These are phyloP conservation scores for Cymbopogon flexuosus DNA, from an alignment of 202 grass and related monocot genomes.

Conservation along the genomic window DNA sequence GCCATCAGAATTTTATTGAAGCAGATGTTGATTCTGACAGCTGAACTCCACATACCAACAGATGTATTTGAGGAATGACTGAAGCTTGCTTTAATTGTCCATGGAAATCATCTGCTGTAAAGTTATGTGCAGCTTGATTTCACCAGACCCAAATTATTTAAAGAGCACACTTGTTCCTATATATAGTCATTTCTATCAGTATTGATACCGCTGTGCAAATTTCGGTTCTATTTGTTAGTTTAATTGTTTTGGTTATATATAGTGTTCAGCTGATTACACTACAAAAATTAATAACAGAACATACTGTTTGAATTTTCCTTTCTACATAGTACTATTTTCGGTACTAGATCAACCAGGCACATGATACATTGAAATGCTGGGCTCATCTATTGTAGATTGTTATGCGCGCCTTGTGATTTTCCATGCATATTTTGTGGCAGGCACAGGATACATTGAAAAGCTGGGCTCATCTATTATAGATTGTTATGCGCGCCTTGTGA, in stretches of 20 bases:
- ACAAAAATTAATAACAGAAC: neutral
- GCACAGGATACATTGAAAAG: neutral
- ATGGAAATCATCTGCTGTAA: constrained; percentile 6
- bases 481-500: neutral
- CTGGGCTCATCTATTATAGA: neutral
- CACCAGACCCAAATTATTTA: neutral
- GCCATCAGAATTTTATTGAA: constrained; percentile 7
- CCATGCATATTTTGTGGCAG: neutral
- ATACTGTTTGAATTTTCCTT: neutral
- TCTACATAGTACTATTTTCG: neutral
- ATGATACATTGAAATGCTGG: neutral
- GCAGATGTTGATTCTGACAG: constrained; percentile 12
- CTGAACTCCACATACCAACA: neutral
- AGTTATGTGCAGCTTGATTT: constrained; percentile 19
- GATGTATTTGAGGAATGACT: constrained; percentile 16
- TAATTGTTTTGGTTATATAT: neutral
- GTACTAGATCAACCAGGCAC: neutral
- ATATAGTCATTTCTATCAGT: neutral
- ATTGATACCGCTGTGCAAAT: neutral
- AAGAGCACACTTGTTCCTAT: neutral
- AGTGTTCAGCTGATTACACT: neutral
- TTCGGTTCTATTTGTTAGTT: neutral
- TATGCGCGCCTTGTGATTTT: neutral
- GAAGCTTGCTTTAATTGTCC: constrained; percentile 19
- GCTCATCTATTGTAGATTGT: neutral